Evolutionary conservation across 2,329 filamentous ascomycete species (phyloP), one percentile per base, ranked within the genome.

Genomic region (Monilinia aucupariae): DNA sequence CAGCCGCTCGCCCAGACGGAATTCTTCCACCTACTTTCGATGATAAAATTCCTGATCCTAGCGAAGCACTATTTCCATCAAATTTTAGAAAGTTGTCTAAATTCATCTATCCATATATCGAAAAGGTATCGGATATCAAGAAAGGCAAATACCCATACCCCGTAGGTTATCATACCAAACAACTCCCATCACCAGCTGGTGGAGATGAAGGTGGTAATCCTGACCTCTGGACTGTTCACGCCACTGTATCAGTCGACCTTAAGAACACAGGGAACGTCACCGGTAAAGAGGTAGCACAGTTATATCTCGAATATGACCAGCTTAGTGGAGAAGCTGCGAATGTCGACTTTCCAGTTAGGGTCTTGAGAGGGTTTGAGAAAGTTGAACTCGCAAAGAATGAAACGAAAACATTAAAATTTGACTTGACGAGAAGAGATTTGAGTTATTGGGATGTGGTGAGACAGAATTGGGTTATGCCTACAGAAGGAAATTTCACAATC

Each of bases 311-410:
- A 9, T 79, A 78, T 48, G 47, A 63, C 2, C 65, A 72, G 17
- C 61, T 72, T 13, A 47, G 52, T n/a, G 68, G 68, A 4, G 68
- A 66, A 39, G 67, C 64, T 20, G 52, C 43, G 10, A 66, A 68
- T n/a, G 65, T 72, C 1, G 72, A 91, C 34, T 91, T 90, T 59
- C 88, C 88, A 0, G 74, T 85, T 2, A 81, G 81, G 62, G 85
- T 86, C n/a, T 78, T 92, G 25, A 82, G 89, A 17, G 88, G 88
- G 37, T 92, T 92, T 71, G 85, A 88, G 66, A 90, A 88, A 74
- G 76, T 85, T 7, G 71, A 72, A 20, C 71, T 89, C 22, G 75
- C 74, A 4, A 71, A 78, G 0, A 81, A 80, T 1, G 78, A 80
- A 61, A 78, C 74, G 3, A 74, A 77, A 43, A 80, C 74, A 1